Evolutionary conservation across 257 asterid species (phyloP).

Genomic region (Lantana camara): DNA sequence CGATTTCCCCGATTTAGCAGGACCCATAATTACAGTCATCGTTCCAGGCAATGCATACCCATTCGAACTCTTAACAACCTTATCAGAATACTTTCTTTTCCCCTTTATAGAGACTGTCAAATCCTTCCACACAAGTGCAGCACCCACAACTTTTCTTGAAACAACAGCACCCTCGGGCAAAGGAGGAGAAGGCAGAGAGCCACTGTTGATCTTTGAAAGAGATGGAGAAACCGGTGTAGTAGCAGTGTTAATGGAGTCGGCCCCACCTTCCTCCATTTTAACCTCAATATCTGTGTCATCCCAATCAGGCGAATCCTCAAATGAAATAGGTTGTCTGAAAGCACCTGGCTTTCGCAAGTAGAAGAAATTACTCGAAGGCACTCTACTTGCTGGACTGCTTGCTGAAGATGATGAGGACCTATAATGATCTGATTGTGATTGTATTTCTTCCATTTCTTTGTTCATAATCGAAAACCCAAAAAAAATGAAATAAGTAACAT

Average conservation of each 20-base stretch:
- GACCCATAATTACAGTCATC: conserved; percentile 99
- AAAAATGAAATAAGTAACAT: conserved; percentile 3
- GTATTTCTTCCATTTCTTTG: conserved; percentile 87
- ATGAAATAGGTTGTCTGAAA: conserved; percentile 84
- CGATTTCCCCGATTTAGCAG: conserved; percentile 99
- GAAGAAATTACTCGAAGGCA: conserved; percentile 95
- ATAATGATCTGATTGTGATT: conserved; percentile 89
- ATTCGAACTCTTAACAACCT: conserved; percentile 86
- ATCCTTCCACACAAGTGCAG: conserved; percentile 94
- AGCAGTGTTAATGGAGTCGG: conserved; percentile 78
- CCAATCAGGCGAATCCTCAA: conserved; percentile 98
- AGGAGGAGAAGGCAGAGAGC: conserved; percentile 84
- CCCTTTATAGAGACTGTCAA: conserved; percentile 92
- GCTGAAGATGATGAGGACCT: conserved; percentile 96
- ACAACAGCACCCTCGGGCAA: conserved; percentile 70
- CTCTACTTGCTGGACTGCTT: conserved; percentile 91
- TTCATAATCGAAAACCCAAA: conserved; percentile 23
- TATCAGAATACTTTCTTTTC: conserved; percentile 86
- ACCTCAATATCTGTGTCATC: conserved; percentile 86
- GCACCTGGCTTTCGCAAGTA: conserved; percentile 91
- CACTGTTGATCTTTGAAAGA: conserved; percentile 86
- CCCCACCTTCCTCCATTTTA: conserved; percentile 82
- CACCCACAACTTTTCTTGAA: conserved; percentile 75
- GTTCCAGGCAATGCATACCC: conserved; percentile 97
- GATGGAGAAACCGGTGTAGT: conserved; percentile 85